These are phyloP conservation scores for Trichosanthes truncata DNA, from an alignment of 306 rosid species.

Conservation along the genomic window DNA sequence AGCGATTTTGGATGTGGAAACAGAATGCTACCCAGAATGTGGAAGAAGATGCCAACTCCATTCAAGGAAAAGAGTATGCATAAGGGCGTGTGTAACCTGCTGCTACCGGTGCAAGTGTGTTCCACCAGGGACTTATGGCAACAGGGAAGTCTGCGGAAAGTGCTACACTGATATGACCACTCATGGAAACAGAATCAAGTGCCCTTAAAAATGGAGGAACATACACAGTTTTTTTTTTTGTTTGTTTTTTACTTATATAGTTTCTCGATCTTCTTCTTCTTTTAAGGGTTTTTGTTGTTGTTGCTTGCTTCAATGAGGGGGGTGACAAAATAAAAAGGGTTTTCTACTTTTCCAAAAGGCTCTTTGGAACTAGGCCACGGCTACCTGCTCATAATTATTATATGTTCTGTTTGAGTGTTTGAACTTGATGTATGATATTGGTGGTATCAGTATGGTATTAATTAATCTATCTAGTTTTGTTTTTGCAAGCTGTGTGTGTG, in stretches of 20 bases:
- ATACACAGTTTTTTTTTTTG: not conserved
- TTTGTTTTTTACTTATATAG: no score
- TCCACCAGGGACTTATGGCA: constrained; percentile 88
- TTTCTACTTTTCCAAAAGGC: not conserved
- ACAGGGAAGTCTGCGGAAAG: constrained; percentile 71
- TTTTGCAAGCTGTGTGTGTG: not conserved
- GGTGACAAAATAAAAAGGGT: not conserved
- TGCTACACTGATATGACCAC: constrained; percentile 81
- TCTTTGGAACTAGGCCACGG: not conserved
- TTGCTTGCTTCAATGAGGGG: not conserved
- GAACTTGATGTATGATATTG: not conserved
- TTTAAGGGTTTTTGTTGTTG: not conserved
- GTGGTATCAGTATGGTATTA: not conserved
- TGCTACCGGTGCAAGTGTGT: constrained; percentile 87
- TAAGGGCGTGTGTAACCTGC: constrained; percentile 74
- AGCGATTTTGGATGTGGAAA: not conserved
- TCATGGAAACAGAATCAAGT: constrained; percentile 52
- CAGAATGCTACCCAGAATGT: constrained; percentile 72
- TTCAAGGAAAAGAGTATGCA: constrained; percentile 45
- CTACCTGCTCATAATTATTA: not conserved
- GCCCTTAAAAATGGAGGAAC: constrained; percentile 33
- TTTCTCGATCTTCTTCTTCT: not conserved
- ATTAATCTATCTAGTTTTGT: not conserved
- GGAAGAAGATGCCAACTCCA: constrained; percentile 43
- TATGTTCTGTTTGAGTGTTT: not conserved